Base-by-base conservation (phyloP, 176 grass and related monocot species). In the Puccinellia tenuiflora region DNA sequence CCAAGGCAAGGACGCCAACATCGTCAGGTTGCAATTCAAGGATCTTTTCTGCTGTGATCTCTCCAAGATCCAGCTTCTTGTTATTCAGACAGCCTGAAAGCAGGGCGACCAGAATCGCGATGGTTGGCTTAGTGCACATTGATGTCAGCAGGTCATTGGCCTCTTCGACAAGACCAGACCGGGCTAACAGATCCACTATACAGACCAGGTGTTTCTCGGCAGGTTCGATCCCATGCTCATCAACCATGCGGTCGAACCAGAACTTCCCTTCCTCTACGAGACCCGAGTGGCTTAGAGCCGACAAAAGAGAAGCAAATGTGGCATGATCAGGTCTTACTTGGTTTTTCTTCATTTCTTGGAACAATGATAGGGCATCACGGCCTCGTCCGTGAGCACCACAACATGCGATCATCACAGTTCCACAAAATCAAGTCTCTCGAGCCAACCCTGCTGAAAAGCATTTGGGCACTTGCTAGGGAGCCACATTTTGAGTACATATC, bases 401-500 rank as follows among this genome's bases (percentile, higher is more conserved):
- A 43, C 88, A 85, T 21, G 88, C 82, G 1, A 93, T 93, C 83
- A 88, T 93, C 14, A 64, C 85, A 66, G n/a, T 93, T 93, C 91
- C 91, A 93, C 13, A 84, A 83, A 31, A 93, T 90, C 82, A 83
- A 76, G 83, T 93, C 91, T 46, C 79, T 83, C 1, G 59, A 76
- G 48, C 34, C 20, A 88, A 90, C 59, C 75, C 62, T 64, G 52
- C 80, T 45, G 38, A 93, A 93, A 33, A 93, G 74, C 14, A 28
- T 57, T 21, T 67, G 85, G 11, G 91, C 88, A 69, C 79, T 83
- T 72, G 26, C 16, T 11, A 93, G 62, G 74, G 79, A 88, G 21
- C 91, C 91, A 0, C 91, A 90, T 82, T 93, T 93, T 9, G 91
- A 93, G 57, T 93, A 93, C 91, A 93, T 93, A 24, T 90, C 54